Base-by-base conservation (phyloP, 1,284 basidiomycete genomes). In the Phenoliferia sp. region DNA sequence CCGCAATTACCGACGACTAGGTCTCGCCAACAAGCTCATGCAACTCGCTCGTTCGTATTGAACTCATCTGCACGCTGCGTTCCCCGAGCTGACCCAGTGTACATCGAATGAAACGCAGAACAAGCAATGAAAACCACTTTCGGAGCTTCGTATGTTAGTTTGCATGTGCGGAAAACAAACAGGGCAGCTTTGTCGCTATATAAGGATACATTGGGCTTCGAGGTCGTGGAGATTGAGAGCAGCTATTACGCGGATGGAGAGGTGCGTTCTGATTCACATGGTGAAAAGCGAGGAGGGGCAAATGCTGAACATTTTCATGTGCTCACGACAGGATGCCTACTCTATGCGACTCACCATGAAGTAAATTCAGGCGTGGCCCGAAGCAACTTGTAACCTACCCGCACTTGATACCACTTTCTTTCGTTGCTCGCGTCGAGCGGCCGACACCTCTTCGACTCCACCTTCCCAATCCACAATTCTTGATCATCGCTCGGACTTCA, bases 161-260 rank as follows among this genome's bases (percentile, higher is more conserved):
- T 95, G 35, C 91, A 94, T 71, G 93, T 95, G 22, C 85, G 93
- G 59, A 90, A 88, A 78, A 90, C 90, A 32, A 95, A 95, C 77
- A 86, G 87, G 67, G 89, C 92, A 0, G 93, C 93, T 2, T 85
- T 91, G 65, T 86, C 85, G 15, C 80, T 95, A 44, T 95, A 95
- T 79, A 85, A 87, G 65, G 88, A 92, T 74, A 88, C 88, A 2
- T 82, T 95, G 2, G 92, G 91, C 1, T 95, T 94, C 79, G 82
- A 85, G 44, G 85, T 90, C 9, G 84, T 86, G 63, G 85, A 86
- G 44, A 84, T 91, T 50, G 92, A 93, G 76, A 85, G 87, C 75
- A 86, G 84, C 67, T 95, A 95, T 76, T 95, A 76, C 3, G 69
- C 76, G 1, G 83, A 85, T 63, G 75, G 79, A 1, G 85, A 85